A percentile compares a stretch with the other conserved stretches of the same genome.
Evolutionary conservation across 2,329 filamentous ascomycete genomes (phyloP).

Genomic region (Trichoderma oligosporum): DNA sequence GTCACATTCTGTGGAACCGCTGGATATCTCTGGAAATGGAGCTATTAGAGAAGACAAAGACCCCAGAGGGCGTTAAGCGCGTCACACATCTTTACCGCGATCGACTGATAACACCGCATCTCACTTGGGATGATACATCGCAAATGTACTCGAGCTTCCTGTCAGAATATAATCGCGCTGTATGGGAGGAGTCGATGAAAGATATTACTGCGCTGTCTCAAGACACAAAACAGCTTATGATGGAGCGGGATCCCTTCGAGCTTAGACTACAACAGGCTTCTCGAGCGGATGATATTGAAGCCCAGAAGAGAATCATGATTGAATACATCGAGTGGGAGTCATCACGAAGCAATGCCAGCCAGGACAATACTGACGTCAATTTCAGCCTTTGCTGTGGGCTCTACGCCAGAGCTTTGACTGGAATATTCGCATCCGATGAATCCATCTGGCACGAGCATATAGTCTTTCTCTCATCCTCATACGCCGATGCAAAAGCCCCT

Average conservation of each 20-base stretch:
- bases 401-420: conserved; percentile 71
- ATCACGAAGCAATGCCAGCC: conserved; percentile 51
- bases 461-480: conserved; percentile 61
- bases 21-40: conserved; percentile 71
- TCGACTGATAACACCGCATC: conserved; percentile 68
- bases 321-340: conserved; percentile 88
- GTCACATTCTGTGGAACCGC: conserved; percentile 74
- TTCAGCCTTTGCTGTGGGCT: conserved; percentile 59
- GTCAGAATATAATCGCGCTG: conserved; percentile 63
- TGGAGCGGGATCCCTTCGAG: conserved; percentile 64
- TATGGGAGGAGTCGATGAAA: conserved; percentile 73
- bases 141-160: conserved; percentile 72
- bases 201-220: conserved; percentile 60
- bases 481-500: conserved; percentile 39
- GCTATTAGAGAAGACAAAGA: conserved; percentile 55
- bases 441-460: conserved; percentile 79
- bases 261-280: conserved; percentile 58
- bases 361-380: conserved; percentile 42
- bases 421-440: conserved; percentile 68
- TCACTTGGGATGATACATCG: conserved; percentile 70
- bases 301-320: conserved; percentile 48
- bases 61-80: conserved; percentile 56
- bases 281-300: conserved; percentile 52
- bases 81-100: conserved; percentile 67
- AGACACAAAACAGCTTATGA: conserved; percentile 59